phyloP scores from a whole-genome alignment of 73 alveolate genomes.

The Breviolum minutum region DNA sequence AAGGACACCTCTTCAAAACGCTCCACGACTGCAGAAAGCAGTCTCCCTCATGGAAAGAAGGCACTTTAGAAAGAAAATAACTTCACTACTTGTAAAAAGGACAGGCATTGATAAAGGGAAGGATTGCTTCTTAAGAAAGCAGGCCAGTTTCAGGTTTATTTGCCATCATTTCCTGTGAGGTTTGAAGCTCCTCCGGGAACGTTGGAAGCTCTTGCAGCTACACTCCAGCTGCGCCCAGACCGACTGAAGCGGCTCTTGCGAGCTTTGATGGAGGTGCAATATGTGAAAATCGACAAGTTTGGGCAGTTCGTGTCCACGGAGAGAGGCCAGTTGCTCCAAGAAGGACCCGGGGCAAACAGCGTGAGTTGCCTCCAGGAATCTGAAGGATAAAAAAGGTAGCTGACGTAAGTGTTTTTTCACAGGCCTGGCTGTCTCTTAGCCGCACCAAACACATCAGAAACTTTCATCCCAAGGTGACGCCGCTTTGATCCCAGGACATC shows the following conservation, averaged over 20 bases:
- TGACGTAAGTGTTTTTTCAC: background rate
- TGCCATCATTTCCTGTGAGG: background rate
- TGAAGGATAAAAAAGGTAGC: background rate
- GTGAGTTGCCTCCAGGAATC: background rate
- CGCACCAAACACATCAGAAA: background rate
- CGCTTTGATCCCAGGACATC: background rate
- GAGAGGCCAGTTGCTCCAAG: background rate
- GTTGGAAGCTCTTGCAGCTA: background rate
- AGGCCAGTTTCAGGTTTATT: background rate
- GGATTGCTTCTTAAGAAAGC: too few species aligned
- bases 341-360: background rate
- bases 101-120: too few species aligned
- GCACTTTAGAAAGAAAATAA: too few species aligned
- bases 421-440: background rate
- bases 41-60: too few species aligned
- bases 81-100: too few species aligned
- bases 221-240: background rate
- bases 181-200: background rate
- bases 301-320: background rate
- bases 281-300: background rate
- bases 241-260: slow-evolving; percentile 42
- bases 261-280: slow-evolving; percentile 12
- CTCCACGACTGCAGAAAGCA: too few species aligned
- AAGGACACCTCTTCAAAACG: too few species aligned
- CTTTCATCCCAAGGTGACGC: background rate